These are phyloP conservation scores for Sequoiadendron giganteum DNA, from an alignment of 75 land plant species.

Conservation along the genomic window DNA sequence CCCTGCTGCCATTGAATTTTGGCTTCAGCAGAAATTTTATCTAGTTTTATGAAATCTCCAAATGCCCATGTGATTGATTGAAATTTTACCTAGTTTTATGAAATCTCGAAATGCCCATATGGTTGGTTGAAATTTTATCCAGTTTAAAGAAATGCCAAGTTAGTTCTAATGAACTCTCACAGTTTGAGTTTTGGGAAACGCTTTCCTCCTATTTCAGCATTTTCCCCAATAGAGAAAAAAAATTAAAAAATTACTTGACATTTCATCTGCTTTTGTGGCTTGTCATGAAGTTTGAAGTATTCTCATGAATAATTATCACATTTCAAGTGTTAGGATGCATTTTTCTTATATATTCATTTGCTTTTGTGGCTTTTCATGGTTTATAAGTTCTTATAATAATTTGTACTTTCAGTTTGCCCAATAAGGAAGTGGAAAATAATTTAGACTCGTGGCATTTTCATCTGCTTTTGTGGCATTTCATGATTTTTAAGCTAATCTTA, in stretches of 20 bases:
- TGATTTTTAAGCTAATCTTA: not conserved
- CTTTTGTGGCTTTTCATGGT: no score
- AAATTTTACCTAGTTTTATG: not conserved
- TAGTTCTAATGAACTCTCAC: not conserved
- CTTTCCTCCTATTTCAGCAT: not conserved
- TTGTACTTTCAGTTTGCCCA: not conserved
- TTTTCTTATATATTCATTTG: not conserved
- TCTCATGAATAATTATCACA: not conserved
- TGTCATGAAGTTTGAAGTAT: not conserved
- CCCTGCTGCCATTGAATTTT: not conserved
- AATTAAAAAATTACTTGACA: no score
- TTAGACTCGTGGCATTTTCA: not conserved
- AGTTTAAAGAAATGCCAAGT: not conserved
- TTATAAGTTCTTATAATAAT: no score
- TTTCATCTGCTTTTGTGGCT: not conserved
- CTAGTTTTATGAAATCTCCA: not conserved
- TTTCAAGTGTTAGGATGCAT: not conserved
- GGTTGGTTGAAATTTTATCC: not conserved
- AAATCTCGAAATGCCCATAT: not conserved
- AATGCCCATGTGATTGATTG: not conserved
- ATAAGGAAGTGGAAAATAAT: not conserved
- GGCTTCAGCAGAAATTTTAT: not conserved
- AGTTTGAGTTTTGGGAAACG: not conserved
- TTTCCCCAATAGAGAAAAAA: not conserved
- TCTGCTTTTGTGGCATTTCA: not conserved